phyloP scores from a whole-genome alignment of 2,329 filamentous ascomycete species.

The Pyricularia sp. region DNA sequence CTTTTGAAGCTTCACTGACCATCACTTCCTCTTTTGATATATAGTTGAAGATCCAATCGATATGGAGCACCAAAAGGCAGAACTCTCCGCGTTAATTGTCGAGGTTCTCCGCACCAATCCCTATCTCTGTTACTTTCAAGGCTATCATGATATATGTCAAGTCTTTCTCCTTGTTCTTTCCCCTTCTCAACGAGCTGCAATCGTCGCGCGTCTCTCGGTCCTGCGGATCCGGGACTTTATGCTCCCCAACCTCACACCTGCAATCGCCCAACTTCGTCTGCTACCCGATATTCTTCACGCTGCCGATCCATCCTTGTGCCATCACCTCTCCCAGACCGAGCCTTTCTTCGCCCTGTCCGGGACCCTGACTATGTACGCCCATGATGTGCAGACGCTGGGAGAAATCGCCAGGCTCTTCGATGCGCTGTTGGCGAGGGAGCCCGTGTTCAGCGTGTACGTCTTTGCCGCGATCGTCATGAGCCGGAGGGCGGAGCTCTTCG shows the following conservation, averaged over 20 bases:
- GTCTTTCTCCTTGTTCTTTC: conserved; percentile 84
- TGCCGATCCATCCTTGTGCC: conserved; percentile 62
- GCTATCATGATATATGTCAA: conserved; percentile 97
- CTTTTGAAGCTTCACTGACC: background rate
- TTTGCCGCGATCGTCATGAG: conserved; percentile 82
- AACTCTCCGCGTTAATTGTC: conserved; percentile 73
- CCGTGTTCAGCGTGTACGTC: conserved; percentile 83
- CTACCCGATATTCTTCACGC: conserved; percentile 71
- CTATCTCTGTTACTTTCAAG: conserved; percentile 91
- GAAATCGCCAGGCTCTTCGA: conserved; percentile 90
- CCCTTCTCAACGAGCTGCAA: conserved; percentile 44
- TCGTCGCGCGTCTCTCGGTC: conserved; percentile 73
- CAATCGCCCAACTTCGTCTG: conserved; percentile 75
- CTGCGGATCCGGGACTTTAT: conserved; percentile 95
- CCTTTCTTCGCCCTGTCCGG: conserved; percentile 93
- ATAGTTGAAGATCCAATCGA: conserved; percentile 60
- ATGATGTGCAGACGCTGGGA: conserved; percentile 84
- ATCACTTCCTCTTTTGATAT: conserved; percentile 1
- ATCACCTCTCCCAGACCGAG: conserved; percentile 67
- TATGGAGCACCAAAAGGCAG: conserved; percentile 59
- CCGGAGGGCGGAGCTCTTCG: conserved; percentile 75
- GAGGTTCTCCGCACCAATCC: conserved; percentile 73
- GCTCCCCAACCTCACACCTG: conserved; percentile 77
- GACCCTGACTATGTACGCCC: conserved; percentile 90
- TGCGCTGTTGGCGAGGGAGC: conserved; percentile 76